phyloP scores from a whole-genome alignment of 202 grass and related monocot genomes.

The Carex arenaria region DNA sequence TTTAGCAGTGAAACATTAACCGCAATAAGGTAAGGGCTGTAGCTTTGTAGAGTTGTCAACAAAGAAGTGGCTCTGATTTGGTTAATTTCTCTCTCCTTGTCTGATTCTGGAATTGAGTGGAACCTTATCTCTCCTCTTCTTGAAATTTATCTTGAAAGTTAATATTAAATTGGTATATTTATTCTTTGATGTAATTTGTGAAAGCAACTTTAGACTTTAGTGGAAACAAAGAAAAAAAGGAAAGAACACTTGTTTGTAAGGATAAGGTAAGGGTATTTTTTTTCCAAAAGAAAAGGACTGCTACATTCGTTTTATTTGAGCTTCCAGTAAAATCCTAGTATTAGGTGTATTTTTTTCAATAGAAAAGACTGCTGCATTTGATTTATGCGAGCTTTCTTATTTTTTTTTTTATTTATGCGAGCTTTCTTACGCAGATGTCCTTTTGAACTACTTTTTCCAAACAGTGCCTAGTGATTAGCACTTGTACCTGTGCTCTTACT shows the following conservation, averaged over 20 bases:
- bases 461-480: not conserved
- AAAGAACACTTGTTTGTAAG: not conserved
- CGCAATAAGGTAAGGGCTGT: not conserved
- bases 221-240: not conserved
- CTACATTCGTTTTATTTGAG: conserved; percentile 9
- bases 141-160: not conserved
- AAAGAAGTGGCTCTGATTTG: not conserved
- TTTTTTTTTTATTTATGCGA: too few relatives aligned
- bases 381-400: not conserved
- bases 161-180: not conserved
- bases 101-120: not conserved
- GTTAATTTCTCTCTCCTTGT: not conserved
- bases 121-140: not conserved
- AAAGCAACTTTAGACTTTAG: not conserved
- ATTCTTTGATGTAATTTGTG: conserved; percentile 1
- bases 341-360: not conserved
- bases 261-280: not conserved
- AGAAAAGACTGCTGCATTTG: conserved; percentile 5
- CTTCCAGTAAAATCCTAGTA: not conserved
- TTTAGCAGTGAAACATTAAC: not conserved
- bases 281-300: conserved; percentile 15
- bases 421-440: not conserved
- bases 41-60: not conserved
- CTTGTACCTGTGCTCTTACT: conserved; percentile 2
- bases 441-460: not conserved